Percentiles rank a stretch among this genome's conserved stretches.
These are phyloP conservation scores for Hortaea werneckii DNA, from an alignment of 2,329 filamentous ascomycete species.

Conservation along the genomic window DNA sequence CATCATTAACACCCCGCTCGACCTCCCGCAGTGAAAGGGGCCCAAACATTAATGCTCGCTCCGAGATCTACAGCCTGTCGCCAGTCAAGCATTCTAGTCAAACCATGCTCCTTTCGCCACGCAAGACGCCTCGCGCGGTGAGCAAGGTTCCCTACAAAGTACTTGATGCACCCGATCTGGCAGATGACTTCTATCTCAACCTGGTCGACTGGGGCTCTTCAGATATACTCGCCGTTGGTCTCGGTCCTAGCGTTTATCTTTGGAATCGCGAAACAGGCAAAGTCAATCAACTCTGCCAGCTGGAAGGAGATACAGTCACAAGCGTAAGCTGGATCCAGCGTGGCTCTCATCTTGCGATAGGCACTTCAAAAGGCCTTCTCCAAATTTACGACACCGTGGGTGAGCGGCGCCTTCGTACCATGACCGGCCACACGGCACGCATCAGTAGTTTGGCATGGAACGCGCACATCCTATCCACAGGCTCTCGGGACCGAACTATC, in stretches of 20 bases:
- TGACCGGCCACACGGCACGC: conserved; percentile 90
- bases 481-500: conserved; percentile 84
- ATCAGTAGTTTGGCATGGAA: conserved; percentile 97
- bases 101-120: conserved; percentile 80
- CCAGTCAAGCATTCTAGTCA: conserved; percentile 90
- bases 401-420: conserved; percentile 74
- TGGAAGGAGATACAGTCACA: conserved; percentile 88
- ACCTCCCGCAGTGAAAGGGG: conserved; percentile 65
- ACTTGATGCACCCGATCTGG: conserved; percentile 86
- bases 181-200: conserved; percentile 96
- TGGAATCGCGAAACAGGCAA: conserved; percentile 90
- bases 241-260: conserved; percentile 92
- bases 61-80: conserved; percentile 91
- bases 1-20: conserved; percentile 62
- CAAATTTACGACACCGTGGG: conserved; percentile 97
- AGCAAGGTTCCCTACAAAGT: conserved; percentile 98
- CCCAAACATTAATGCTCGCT: conserved; percentile 76
- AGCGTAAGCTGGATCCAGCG: conserved; percentile 96
- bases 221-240: conserved; percentile 84
- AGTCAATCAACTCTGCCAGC: conserved; percentile 86
- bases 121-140: conserved; percentile 78
- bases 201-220: conserved; percentile 95
- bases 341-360: conserved; percentile 90
- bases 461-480: conserved; percentile 90
- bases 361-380: conserved; percentile 85